phyloP scores from a whole-genome alignment of 148 eudicot species.

The Nepenthes mirabilis region DNA sequence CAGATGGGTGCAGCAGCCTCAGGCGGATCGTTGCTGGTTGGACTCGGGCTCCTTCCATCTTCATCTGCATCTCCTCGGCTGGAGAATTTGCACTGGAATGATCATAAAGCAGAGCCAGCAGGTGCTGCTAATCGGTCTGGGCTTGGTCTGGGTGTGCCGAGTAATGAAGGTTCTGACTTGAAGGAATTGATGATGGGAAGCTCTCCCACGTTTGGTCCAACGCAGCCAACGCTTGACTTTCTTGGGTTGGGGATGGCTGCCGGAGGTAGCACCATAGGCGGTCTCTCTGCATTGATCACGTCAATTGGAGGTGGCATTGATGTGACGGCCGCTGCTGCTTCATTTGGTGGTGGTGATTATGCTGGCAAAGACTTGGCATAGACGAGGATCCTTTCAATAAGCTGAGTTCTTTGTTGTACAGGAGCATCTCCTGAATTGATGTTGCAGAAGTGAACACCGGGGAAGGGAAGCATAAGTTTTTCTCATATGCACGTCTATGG shows the following conservation, averaged over 20 bases:
- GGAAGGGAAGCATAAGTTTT: background rate
- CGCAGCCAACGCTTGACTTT: conserved; percentile 84
- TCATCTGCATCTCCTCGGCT: conserved; percentile 26
- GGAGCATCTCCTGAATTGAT: background rate
- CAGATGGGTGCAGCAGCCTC: conserved; percentile 69
- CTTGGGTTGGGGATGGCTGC: conserved; percentile 88
- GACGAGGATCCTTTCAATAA: background rate
- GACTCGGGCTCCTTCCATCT: conserved; percentile 59
- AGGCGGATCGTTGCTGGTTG: conserved; percentile 64
- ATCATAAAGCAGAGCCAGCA: conserved; percentile 33
- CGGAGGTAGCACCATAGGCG: conserved; percentile 40
- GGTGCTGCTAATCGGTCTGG: conserved; percentile 33
- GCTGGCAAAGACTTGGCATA: conserved; percentile 41
- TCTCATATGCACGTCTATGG: too few species aligned
- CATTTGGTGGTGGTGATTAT: conserved; percentile 39
- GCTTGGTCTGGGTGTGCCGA: conserved; percentile 51
- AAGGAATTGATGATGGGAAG: conserved; percentile 82
- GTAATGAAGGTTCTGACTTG: conserved; percentile 59
- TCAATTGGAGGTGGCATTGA: conserved; percentile 63
- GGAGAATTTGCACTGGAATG: conserved; percentile 27
- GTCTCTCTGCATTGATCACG: conserved; percentile 60
- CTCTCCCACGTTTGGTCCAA: conserved; percentile 68
- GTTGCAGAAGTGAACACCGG: background rate
- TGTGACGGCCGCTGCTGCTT: conserved; percentile 17
- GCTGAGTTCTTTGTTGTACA: background rate